A percentile compares a stretch with the other conserved stretches of the same genome.
phyloP scores from a whole-genome alignment of 2,329 filamentous ascomycete species.

The Fusarium verticillioides region DNA sequence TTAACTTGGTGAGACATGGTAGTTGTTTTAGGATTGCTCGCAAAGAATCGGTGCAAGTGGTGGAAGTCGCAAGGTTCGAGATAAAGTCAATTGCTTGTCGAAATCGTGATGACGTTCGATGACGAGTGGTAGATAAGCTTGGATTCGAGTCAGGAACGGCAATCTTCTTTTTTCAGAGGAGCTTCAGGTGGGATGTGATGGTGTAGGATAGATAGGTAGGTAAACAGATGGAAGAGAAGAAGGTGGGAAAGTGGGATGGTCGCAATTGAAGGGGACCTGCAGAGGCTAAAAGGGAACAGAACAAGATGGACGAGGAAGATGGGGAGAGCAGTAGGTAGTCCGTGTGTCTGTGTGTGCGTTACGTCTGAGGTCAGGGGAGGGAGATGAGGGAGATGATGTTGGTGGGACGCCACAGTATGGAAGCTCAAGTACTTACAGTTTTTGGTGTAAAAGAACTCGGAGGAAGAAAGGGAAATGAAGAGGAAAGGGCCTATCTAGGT shows the following conservation, averaged over 20 bases:
- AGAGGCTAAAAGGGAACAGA: slow-evolving; percentile 39
- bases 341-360: slow-evolving; percentile 1
- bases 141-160: slow-evolving; percentile 10
- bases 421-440: slow-evolving; percentile 15
- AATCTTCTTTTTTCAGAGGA: neutral
- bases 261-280: slow-evolving; percentile 36
- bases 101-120: slow-evolving; percentile 22
- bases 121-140: slow-evolving; percentile 17
- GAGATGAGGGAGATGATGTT: slow-evolving; percentile 19
- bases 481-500: slow-evolving; percentile 6
- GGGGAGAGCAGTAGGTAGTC: slow-evolving; percentile 3
- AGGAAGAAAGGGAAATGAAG: neutral
- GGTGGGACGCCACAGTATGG: slow-evolving; percentile 42
- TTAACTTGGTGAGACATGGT: slow-evolving; percentile 60
- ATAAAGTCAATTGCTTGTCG: slow-evolving; percentile 23
- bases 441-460: slow-evolving; percentile 9
- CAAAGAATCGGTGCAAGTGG: slow-evolving; percentile 8
- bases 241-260: slow-evolving; percentile 32
- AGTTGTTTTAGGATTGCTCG: slow-evolving; percentile 38
- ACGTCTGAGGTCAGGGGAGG: slow-evolving; percentile 14
- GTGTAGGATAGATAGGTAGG: slow-evolving; percentile 6
- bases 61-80: slow-evolving; percentile 1
- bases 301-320: slow-evolving; percentile 14
- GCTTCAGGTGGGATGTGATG: slow-evolving; percentile 16
- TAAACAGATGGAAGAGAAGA: neutral